Percentiles rank a stretch among this genome's conserved stretches.
Conservation (phyloP, 768 basidiomycete genomes). For the Rhodotorula taiwanensis region DNA sequence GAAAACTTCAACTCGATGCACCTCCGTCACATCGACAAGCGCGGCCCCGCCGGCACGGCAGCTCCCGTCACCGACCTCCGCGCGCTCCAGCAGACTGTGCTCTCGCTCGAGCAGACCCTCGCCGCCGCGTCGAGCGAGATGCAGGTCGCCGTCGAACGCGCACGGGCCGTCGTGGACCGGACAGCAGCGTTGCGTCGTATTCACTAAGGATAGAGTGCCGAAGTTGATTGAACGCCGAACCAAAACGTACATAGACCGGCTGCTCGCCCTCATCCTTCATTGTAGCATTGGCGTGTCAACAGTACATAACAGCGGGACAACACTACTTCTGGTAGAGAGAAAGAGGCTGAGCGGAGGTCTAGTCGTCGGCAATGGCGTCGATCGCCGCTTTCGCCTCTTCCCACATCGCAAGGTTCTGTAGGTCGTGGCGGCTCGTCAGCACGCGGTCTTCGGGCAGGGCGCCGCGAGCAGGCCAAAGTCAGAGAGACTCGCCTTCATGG, state of each 20-base stretch:
- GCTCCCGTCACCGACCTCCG: not conserved
- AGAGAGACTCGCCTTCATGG: constrained; percentile 61
- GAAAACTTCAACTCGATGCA: constrained; percentile 22
- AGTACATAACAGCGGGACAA: too few relatives aligned
- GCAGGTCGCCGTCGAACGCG: not conserved
- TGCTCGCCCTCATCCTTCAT: too few relatives aligned
- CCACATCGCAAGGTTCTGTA: constrained; percentile 92
- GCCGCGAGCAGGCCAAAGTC: not conserved
- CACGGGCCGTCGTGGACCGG: not conserved
- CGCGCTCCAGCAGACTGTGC: not conserved
- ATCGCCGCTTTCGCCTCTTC: constrained; percentile 90
- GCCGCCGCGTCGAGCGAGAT: not conserved
- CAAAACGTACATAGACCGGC: too few relatives aligned
- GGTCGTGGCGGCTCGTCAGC: not conserved
- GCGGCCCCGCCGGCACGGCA: not conserved
- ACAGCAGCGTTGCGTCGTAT: too few relatives aligned
- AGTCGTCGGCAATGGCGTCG: constrained; percentile 63
- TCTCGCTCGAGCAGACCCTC: constrained; percentile 9
- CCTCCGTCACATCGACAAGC: not conserved
- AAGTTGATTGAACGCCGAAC: too few relatives aligned
- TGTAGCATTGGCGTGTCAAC: too few relatives aligned
- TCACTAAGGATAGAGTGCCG: too few relatives aligned
- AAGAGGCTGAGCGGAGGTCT: too few relatives aligned
- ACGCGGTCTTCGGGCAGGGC: not conserved
- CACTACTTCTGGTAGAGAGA: too few relatives aligned